Conservation (phyloP, 2,329 filamentous ascomycete species). For the Kalmusia sp. region DNA sequence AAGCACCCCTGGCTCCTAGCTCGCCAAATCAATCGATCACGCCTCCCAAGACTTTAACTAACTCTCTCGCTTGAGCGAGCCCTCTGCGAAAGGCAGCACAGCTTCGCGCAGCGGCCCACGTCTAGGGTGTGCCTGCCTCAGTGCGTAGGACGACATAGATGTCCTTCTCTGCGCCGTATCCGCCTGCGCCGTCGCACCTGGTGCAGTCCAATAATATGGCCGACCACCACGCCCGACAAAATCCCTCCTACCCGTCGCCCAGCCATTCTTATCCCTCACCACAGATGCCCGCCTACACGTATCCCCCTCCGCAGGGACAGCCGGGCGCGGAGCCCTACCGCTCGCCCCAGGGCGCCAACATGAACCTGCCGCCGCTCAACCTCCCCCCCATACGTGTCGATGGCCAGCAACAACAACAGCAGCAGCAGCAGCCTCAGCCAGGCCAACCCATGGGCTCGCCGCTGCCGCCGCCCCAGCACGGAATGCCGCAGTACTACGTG, state of each 20-base stretch:
- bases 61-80: constrained; percentile 12
- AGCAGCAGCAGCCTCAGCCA: constrained; percentile 36
- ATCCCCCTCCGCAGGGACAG: constrained; percentile 52
- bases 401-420: constrained; percentile 41
- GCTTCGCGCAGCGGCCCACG: constrained; percentile 19
- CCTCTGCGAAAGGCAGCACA: constrained; percentile 17
- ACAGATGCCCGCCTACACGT: constrained; percentile 58
- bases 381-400: constrained; percentile 61
- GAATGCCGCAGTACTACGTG: constrained; percentile 61
- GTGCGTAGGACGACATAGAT: constrained; percentile 33
- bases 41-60: constrained; percentile 13
- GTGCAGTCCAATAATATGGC: constrained; percentile 40
- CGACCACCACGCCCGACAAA: constrained; percentile 41
- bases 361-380: constrained; percentile 54
- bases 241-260: constrained; percentile 53
- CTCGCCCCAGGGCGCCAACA: constrained; percentile 53
- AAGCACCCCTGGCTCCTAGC: constrained; percentile 12
- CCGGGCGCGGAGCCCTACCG: constrained; percentile 52
- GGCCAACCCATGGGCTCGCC: constrained; percentile 59
- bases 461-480: constrained; percentile 60
- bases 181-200: constrained; percentile 42
- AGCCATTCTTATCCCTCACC: constrained; percentile 58
- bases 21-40: constrained; percentile 9
- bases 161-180: constrained; percentile 37
- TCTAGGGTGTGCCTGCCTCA: constrained; percentile 21